phyloP scores from a whole-genome alignment of 192 early-diverging fungal genomes.

The Umbelopsis sp. region DNA sequence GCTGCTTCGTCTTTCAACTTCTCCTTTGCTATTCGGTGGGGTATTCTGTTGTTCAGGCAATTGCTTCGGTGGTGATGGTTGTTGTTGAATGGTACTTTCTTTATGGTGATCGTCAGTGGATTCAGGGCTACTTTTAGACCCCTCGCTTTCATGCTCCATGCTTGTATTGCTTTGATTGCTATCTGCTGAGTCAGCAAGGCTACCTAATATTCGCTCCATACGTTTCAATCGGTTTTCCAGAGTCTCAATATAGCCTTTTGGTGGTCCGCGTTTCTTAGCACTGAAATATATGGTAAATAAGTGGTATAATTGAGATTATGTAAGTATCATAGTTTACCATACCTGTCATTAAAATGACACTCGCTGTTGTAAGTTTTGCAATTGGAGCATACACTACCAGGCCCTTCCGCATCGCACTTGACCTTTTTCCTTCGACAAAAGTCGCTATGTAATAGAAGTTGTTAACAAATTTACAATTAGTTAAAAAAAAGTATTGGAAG shows the following conservation, averaged over 20 bases:
- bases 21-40: background rate
- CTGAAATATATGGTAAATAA: slow-evolving; percentile 13
- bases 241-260: slow-evolving; percentile 43
- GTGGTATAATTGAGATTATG: background rate
- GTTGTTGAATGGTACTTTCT: background rate
- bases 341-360: slow-evolving; percentile 40
- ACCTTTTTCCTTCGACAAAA: slow-evolving; percentile 41
- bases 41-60: background rate
- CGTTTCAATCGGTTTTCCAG: slow-evolving; percentile 40
- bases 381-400: slow-evolving; percentile 29
- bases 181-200: slow-evolving; percentile 20
- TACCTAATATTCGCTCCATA: slow-evolving; percentile 35
- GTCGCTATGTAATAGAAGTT: slow-evolving; percentile 27
- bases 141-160: background rate
- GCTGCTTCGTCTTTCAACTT: background rate
- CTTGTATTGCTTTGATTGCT: background rate
- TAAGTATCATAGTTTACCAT: background rate
- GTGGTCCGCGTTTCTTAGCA: slow-evolving; percentile 42
- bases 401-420: slow-evolving; percentile 33
- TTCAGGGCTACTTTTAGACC: background rate
- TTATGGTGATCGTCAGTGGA: background rate
- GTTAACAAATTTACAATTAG: background rate
- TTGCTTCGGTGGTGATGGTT: background rate
- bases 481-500: background rate
- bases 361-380: slow-evolving; percentile 26